Evolutionary conservation across 345 rosid genomes (phyloP).

Genomic region (Moringa oleifera): DNA sequence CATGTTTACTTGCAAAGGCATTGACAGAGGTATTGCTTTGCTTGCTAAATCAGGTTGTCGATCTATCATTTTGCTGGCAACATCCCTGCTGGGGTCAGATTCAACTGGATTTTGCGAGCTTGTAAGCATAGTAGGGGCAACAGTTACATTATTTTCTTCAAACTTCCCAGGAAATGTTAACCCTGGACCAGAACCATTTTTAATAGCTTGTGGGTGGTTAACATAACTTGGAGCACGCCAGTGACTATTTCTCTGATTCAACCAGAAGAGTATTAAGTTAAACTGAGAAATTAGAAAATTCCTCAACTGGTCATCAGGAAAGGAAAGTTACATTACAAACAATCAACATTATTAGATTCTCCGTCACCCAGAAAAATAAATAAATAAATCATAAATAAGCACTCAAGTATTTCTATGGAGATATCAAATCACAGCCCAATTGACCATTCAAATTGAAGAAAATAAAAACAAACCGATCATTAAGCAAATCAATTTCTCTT

Average conservation of each 20-base stretch:
- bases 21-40: slow-evolving; percentile 33
- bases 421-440: neutral
- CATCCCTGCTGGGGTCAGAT: slow-evolving; percentile 49
- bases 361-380: neutral
- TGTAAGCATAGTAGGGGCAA: slow-evolving; percentile 33
- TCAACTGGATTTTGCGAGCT: slow-evolving; percentile 43
- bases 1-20: slow-evolving; percentile 25
- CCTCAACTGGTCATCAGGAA: neutral
- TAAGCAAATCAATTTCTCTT: neutral
- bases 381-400: no score
- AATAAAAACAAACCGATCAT: neutral
- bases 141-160: slow-evolving; percentile 50
- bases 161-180: slow-evolving; percentile 57
- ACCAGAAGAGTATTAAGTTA: slow-evolving; percentile 5
- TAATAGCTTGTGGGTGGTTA: slow-evolving; percentile 55
- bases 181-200: slow-evolving; percentile 68
- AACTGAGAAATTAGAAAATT: neutral
- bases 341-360: neutral
- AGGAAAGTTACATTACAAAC: neutral
- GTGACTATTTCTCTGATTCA: slow-evolving; percentile 87
- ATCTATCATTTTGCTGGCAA: slow-evolving; percentile 37
- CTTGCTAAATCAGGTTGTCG: slow-evolving; percentile 48
- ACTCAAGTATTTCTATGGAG: neutral
- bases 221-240: slow-evolving; percentile 73
- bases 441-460: neutral